Evolutionary conservation across 352 stramenopile genomes (phyloP), one percentile per base, ranked within the genome.

Genomic region (Globisporangium carolinianum): DNA sequence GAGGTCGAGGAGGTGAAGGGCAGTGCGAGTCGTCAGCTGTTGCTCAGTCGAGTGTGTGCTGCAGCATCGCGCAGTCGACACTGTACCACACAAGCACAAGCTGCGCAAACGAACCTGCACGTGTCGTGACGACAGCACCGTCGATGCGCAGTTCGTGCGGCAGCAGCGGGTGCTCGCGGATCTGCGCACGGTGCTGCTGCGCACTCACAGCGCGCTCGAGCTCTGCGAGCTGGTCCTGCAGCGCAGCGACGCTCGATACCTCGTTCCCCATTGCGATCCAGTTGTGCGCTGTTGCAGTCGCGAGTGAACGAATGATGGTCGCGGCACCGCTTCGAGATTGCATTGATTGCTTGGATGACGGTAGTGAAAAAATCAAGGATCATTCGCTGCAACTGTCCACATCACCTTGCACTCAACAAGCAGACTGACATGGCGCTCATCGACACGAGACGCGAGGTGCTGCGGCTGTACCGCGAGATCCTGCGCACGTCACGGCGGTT

Each of bases 381-480:
- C 2, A 45, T 45, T 45, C 39, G 39, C 39, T 24, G 24, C 24
- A 24, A 45, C 51, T 39, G 24, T 53, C 18, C 24, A 24, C 24
- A 41, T 18, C 48, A 39, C 38, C 48, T 41, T 47, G 5, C 11
- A 47, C 42, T 45, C 6, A 15, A 5, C n/a, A 56, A 15, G 6
- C 8, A 8, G 9, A 50, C n/a, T 3, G n/a, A 24, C 24, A 65
- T 66, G 55, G 48, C 11, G 66, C 65, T 76, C 41, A 59, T 89
- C 11, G 66, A 89, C 62, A 89, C 86, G 63, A 72, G 79, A 49
- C 78, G 77, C 45, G 83, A 93, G 51, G 81, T 89, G 68, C 67
- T 94, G 66, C 79, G 80, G 14, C 67, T 94, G 59, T 94, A 94
- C 69, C 78, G 78, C 37, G 74, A 87, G 72, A 86, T 94, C 56